Base-by-base conservation (phyloP, 352 stramenopile genomes). In the Peronosclerospora sorghi region DNA sequence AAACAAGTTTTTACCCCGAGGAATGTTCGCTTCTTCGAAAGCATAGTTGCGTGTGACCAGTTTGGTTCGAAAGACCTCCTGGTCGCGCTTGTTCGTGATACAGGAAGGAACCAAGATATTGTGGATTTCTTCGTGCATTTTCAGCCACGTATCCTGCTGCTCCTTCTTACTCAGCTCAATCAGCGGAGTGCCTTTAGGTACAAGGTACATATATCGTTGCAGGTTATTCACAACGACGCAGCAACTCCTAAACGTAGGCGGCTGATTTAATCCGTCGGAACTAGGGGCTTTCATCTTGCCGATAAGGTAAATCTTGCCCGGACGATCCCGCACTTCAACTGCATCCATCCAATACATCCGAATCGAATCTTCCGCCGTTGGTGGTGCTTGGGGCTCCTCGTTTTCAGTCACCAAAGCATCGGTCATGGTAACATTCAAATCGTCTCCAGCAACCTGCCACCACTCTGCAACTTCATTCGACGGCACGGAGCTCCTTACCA, bases 341-440 rank as follows among this genome's bases (percentile, higher is more conserved):
- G 92, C 91, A 66, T 99, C 96, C 41, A 98, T 90, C 90, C 95
- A 98, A 66, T 94, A 99, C 65, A 99, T 86, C 53, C 93, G 81
- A 13, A 98, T 65, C 40, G 83, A 70, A 37, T 86, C 80, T 30
- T 57, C 59, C 8, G 79, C 56, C 0, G 42, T 57, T 1, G 64
- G 35, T 14, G 67, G 52, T 13, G 56, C 45, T 28, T 73, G 62
- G 9, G 48, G 13, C 8, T 81, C 67, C 0, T 43, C 30, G 8
- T 59, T 57, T 24, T 43, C 42, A 7, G 62, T 51, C 9, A 26
- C 41, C 23, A 55, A 65, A 23, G 41, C 45, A 9, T 62, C 54
- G 0, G 57, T 59, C 19, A 56, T 59, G 0, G 42, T 41, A 10
- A 49, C 41, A 30, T 62, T 56, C 14, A 15, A 37, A 19, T 58